These are phyloP conservation scores for Allium sativum DNA, from an alignment of 106 monocot genomes.

Conservation along the genomic window DNA sequence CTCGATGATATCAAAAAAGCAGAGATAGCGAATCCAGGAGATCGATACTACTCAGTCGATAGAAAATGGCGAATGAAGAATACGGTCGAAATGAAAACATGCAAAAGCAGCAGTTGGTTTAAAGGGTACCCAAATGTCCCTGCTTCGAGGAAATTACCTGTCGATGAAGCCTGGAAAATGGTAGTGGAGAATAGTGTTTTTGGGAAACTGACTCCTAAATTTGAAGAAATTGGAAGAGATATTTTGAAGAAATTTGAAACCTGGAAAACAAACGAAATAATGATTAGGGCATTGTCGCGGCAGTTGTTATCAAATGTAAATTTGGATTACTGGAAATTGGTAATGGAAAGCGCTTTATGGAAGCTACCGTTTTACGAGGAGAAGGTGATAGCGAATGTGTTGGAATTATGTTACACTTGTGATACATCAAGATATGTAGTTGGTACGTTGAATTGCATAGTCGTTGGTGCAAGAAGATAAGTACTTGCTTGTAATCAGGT, in stretches of 20 bases:
- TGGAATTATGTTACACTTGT: no score
- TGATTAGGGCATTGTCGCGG: background rate
- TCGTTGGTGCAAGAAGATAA: no score
- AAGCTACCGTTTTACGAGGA: background rate
- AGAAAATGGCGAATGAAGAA: background rate
- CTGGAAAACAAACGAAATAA: background rate
- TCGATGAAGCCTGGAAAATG: background rate
- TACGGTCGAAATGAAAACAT: no score
- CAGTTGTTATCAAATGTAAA: background rate
- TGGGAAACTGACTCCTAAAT: background rate
- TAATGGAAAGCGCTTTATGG: background rate
- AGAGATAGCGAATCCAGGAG: background rate
- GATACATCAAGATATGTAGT: no score
- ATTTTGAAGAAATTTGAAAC: background rate
- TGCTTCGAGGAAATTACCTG: background rate
- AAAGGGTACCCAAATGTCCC: no score
- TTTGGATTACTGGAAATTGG: background rate
- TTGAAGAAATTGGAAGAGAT: background rate
- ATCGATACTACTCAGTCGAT: background rate
- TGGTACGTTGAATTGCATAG: no score
- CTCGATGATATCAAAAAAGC: constrained; percentile 1
- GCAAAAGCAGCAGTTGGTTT: no score
- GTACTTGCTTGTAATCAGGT: no score
- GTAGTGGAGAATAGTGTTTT: background rate
- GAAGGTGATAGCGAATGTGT: no score